Evolutionary conservation across 2,329 filamentous ascomycete genomes (phyloP).

Genomic region (Colletotrichum sp.): DNA sequence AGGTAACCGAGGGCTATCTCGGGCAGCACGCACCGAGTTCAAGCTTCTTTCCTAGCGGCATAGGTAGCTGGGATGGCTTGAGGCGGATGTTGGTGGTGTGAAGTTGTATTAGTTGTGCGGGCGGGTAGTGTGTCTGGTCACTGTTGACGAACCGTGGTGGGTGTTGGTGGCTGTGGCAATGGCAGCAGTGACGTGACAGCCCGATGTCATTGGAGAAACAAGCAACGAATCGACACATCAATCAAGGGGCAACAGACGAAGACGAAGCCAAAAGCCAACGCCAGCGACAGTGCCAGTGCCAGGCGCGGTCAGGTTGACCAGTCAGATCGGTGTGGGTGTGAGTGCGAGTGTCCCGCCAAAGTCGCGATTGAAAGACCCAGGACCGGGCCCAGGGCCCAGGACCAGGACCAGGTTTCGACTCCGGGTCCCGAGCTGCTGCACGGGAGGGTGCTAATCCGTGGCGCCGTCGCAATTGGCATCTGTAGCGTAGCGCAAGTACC

Average conservation of each 20-base stretch:
- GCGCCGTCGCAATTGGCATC: not conserved
- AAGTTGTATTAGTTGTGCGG: not conserved
- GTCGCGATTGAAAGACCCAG: not conserved
- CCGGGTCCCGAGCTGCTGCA: slow-evolving; percentile 8
- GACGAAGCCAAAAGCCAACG: not conserved
- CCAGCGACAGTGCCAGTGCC: not conserved
- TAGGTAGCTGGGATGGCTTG: not conserved
- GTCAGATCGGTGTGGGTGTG: not conserved
- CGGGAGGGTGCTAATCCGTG: slow-evolving; percentile 13
- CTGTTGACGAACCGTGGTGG: not conserved
- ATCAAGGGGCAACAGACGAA: not conserved
- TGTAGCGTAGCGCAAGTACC: not conserved
- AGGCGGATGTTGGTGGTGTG: not conserved
- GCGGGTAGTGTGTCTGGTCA: not conserved
- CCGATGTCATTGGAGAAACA: slow-evolving; percentile 7
- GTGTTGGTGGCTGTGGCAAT: not conserved
- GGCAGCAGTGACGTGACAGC: slow-evolving; percentile 4
- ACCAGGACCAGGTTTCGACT: slow-evolving; percentile 6
- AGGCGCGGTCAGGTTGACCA: not conserved
- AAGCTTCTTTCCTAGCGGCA: slow-evolving; percentile 18
- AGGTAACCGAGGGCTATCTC: not conserved
- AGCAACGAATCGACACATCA: not conserved
- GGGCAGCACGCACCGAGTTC: not conserved
- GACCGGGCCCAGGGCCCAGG: not conserved
- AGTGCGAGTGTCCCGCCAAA: not conserved